phyloP scores from a whole-genome alignment of 176 grass and related monocot species.

The Oryza nivara region DNA sequence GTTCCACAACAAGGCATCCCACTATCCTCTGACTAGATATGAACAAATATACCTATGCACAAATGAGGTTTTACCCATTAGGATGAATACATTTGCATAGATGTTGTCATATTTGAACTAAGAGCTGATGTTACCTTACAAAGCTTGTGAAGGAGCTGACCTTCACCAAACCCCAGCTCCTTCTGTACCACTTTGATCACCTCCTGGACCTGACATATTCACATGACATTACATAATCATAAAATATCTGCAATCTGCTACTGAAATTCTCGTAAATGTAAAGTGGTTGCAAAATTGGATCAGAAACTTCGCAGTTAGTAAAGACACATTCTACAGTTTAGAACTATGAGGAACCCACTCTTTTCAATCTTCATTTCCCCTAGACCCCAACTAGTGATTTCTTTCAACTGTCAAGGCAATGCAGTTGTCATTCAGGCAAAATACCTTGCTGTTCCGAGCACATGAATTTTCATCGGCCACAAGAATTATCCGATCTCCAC shows the following conservation, averaged over 20 bases:
- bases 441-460: slow-evolving; percentile 57
- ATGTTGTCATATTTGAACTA: slow-evolving; percentile 2
- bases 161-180: slow-evolving; percentile 75
- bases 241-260: slow-evolving; percentile 1
- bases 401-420: not conserved
- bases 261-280: not conserved
- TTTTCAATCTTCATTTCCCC: slow-evolving; percentile 32
- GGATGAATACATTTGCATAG: not conserved
- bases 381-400: not conserved
- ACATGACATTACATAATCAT: slow-evolving; percentile 12
- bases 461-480: slow-evolving; percentile 44
- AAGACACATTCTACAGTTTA: not conserved
- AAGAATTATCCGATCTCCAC: slow-evolving; percentile 56
- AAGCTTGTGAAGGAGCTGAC: slow-evolving; percentile 69
- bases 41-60: slow-evolving; percentile 76
- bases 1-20: slow-evolving; percentile 83
- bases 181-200: slow-evolving; percentile 76
- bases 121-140: slow-evolving; percentile 61
- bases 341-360: not conserved
- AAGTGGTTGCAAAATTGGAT: not conserved
- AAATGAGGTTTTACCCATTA: not conserved
- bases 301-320: not conserved
- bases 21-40: slow-evolving; percentile 77
- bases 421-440: not conserved
- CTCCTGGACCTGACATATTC: slow-evolving; percentile 64